phyloP scores from a whole-genome alignment of 106 monocot species.

The Vanilla planifolia region DNA sequence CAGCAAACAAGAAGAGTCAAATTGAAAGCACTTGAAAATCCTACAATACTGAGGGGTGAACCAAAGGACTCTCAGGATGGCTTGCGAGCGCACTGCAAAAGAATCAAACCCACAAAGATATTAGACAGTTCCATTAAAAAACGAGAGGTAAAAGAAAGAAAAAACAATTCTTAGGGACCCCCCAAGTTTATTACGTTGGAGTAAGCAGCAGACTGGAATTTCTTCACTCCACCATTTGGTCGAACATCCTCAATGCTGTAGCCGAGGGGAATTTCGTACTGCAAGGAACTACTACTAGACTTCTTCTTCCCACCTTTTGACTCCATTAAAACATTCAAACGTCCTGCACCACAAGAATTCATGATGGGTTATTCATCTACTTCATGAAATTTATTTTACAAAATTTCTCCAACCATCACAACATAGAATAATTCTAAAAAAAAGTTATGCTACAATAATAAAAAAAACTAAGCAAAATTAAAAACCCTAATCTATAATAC shows the following conservation, averaged over 20 bases:
- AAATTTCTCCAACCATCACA: no score
- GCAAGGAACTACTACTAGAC: slow-evolving; percentile 58
- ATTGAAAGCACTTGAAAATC: neutral
- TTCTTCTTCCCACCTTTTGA: slow-evolving; percentile 81
- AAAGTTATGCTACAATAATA: no score
- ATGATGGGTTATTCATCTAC: no score
- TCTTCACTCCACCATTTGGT: slow-evolving; percentile 86
- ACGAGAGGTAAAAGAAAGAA: no score
- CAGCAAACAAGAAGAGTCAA: slow-evolving; percentile 30
- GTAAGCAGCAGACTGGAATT: slow-evolving; percentile 97
- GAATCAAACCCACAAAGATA: neutral
- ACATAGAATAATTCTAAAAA: no score
- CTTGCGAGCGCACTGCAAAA: slow-evolving; percentile 50
- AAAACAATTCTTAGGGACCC: no score
- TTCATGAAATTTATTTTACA: no score
- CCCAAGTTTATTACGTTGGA: slow-evolving; percentile 71
- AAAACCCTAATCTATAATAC: no score
- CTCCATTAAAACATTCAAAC: slow-evolving; percentile 89
- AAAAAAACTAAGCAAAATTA: no score
- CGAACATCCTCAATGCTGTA: slow-evolving; percentile 95
- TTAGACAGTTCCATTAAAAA: no score
- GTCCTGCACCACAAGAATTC: no score
- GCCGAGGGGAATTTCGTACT: slow-evolving; percentile 87
- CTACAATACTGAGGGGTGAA: slow-evolving; percentile 17
- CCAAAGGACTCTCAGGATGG: slow-evolving; percentile 49